phyloP scores from a whole-genome alignment of 75 land plant genomes.

The Pinus albicaulis region DNA sequence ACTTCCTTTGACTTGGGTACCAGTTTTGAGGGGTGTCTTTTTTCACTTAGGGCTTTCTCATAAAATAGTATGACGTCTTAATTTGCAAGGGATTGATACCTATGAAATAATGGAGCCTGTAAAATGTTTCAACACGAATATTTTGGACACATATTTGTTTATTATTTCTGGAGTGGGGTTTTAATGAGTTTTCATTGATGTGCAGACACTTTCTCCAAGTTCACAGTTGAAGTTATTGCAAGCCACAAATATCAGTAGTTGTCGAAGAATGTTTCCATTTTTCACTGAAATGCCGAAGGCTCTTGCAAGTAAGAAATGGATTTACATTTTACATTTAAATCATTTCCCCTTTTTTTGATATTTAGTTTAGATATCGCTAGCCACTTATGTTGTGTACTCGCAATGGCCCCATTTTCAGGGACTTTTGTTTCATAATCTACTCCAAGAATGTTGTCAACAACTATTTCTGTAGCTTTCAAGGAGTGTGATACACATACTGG shows the following conservation, averaged over 20 bases:
- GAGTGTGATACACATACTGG: neutral
- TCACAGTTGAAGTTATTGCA: slow-evolving; percentile 19
- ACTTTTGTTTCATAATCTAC: neutral
- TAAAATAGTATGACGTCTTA: neutral
- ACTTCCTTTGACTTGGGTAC: too few species aligned
- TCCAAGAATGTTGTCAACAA: neutral
- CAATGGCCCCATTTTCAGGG: neutral
- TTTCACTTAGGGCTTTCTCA: too few species aligned
- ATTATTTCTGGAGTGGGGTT: neutral
- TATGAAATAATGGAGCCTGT: neutral
- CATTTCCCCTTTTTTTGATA: neutral
- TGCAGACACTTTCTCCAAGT: slow-evolving; percentile 22
- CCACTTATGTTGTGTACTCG: neutral
- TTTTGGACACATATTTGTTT: neutral
- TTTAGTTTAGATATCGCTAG: neutral
- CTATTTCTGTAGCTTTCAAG: neutral
- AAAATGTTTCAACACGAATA: neutral
- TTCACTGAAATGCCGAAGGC: slow-evolving; percentile 19
- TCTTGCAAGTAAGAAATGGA: slow-evolving; percentile 10
- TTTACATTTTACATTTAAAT: neutral
- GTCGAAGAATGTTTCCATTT: slow-evolving; percentile 37
- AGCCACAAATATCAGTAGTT: slow-evolving; percentile 20
- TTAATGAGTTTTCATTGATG: neutral
- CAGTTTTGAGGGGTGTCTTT: too few species aligned
- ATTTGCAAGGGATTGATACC: neutral